Conservation (phyloP, 1,284 basidiomycete species). For the Irpex sp. region DNA sequence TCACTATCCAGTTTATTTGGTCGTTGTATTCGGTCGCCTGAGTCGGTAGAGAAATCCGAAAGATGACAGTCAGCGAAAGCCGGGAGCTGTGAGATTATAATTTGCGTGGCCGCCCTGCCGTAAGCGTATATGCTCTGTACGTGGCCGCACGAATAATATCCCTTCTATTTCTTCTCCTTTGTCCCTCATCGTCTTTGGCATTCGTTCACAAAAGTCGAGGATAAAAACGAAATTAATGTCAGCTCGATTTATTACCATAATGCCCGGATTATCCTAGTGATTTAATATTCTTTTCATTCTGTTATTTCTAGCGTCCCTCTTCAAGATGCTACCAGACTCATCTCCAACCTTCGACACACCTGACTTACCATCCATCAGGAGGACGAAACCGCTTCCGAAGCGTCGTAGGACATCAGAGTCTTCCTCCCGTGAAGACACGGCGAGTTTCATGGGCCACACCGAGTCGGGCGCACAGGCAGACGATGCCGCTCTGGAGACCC, state of each 20-base stretch:
- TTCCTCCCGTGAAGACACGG: slow-evolving; percentile 19
- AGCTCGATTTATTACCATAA: not conserved
- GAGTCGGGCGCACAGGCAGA: not conserved
- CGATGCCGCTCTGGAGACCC: not conserved
- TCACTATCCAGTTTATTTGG: slow-evolving; percentile 23
- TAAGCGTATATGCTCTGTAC: not conserved
- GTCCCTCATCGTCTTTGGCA: not conserved
- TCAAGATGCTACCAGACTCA: slow-evolving; percentile 42
- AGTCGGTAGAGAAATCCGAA: not conserved
- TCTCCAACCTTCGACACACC: slow-evolving; percentile 60
- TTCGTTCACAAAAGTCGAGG: not conserved
- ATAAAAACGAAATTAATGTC: not conserved
- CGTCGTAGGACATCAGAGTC: slow-evolving; percentile 50
- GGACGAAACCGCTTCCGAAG: slow-evolving; percentile 74
- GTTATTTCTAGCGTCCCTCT: not conserved
- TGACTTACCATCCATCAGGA: slow-evolving; percentile 56
- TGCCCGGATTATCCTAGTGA: not conserved
- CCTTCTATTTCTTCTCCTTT: not conserved
- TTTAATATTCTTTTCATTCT: not conserved
- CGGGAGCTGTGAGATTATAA: not conserved
- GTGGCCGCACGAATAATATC: not conserved
- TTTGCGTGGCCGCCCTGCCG: not conserved
- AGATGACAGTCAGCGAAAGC: not conserved
- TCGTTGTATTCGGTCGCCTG: slow-evolving; percentile 19
- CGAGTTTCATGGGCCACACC: slow-evolving; percentile 1